Evolutionary conservation across 192 early-diverging fungal genomes (phyloP).

Genomic region (Chytriomyces hyalinus): DNA sequence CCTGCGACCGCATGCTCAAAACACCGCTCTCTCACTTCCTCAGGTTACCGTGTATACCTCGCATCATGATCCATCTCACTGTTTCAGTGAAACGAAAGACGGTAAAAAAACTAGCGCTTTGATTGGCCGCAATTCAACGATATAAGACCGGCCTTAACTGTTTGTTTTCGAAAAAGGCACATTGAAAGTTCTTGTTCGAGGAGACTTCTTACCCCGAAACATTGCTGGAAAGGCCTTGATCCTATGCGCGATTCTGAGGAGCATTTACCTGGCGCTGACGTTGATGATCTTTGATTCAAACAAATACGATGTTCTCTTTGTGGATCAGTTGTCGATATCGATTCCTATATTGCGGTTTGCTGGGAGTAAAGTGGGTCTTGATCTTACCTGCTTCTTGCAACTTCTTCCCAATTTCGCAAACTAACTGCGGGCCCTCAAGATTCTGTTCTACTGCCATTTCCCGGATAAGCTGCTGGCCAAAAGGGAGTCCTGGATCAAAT

Average conservation of each 20-base stretch:
- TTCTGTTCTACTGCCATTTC: conserved; percentile 97
- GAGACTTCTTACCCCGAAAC: conserved; percentile 75
- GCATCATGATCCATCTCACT: conserved; percentile 85
- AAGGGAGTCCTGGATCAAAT: conserved; percentile 65
- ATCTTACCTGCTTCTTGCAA: neutral
- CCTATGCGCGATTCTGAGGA: conserved; percentile 80
- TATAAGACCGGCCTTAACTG: neutral
- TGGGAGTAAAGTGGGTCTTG: conserved; percentile 56
- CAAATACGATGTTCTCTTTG: conserved; percentile 74
- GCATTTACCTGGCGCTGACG: conserved; percentile 66
- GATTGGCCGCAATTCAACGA: conserved; percentile 11
- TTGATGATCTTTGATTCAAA: conserved; percentile 48
- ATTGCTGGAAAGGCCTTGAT: conserved; percentile 78
- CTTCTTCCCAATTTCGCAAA: neutral
- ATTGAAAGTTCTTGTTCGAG: conserved; percentile 71
- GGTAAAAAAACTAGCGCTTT: conserved; percentile 47
- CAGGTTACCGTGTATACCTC: conserved; percentile 75
- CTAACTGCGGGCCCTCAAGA: conserved; percentile 42
- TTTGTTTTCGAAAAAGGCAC: conserved; percentile 61
- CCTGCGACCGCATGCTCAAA: too few species aligned
- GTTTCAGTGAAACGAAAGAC: conserved; percentile 90
- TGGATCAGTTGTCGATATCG: conserved; percentile 86
- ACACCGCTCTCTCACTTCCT: too few species aligned
- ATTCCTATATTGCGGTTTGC: conserved; percentile 80
- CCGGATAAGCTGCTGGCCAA: conserved; percentile 84